Base-by-base conservation (phyloP, 345 rosid species). In the Brassica incana region DNA sequence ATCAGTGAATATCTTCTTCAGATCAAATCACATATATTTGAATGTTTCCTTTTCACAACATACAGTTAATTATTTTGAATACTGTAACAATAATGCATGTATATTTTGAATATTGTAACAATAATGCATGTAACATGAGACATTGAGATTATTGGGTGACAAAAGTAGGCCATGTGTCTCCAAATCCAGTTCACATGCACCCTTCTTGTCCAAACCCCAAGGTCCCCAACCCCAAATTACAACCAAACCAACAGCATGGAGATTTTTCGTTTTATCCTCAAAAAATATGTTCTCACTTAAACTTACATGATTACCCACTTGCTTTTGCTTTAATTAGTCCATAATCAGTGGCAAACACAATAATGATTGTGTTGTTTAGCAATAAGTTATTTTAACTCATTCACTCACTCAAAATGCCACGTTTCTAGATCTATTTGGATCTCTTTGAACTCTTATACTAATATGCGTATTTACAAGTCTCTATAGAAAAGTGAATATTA, bases 121-220 rank as follows among this genome's bases (percentile, higher is more conserved):
- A 69, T 69, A 29, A 69, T 48, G 73, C 73, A 50, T 15, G 0
- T 16, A 65, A 2, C 52, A 36, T 56, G 67, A 65, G 48, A 38
- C 36, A 38, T 25, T 54, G 32, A 52, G 4, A 27, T 23, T 56
- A 0, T 1, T 78, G 67, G 67, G 10, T 29, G 25, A 18, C 6
- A 9, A 58, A 54, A 50, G 43, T 38, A 18, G 18, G 62, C 12
- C 81, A 78, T 78, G 74, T 73, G 78, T 35, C 5, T 56, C 74
- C 75, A 74, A 74, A 67, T 73, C 74, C 4, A 79, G 0, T 6
- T 60, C 82, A 79, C 78, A 79, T 79, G 78, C 65, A 45, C 54
- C 69, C 59, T 65, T 56, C 16, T 63, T 48, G 23, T 63, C 45
- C 18, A 11, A 50, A 14, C 29, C 62, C 30, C 32, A 20, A 58